phyloP scores from a whole-genome alignment of 2,329 filamentous ascomycete genomes.

The Cladosporium austrohemisphaericum region DNA sequence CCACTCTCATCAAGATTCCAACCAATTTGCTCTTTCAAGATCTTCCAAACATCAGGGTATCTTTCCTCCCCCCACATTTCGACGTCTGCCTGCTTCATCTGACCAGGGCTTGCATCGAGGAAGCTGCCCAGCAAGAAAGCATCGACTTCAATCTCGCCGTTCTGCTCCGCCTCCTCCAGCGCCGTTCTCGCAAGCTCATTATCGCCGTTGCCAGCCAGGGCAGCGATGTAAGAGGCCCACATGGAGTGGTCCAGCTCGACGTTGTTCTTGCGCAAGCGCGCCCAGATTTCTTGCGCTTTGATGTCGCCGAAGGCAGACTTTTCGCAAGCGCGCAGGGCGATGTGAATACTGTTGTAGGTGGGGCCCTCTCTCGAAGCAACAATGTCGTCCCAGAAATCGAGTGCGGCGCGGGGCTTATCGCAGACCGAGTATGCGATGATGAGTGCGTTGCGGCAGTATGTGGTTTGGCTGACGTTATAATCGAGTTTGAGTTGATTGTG shows the following conservation, averaged over 20 bases:
- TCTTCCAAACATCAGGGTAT: slow-evolving; percentile 66
- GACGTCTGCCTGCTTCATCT: slow-evolving; percentile 60
- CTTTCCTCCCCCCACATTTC: slow-evolving; percentile 68
- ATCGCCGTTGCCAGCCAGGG: slow-evolving; percentile 68
- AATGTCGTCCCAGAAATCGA: slow-evolving; percentile 82
- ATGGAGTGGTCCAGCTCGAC: slow-evolving; percentile 71
- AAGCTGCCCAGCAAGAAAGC: slow-evolving; percentile 71
- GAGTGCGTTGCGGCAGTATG: slow-evolving; percentile 73
- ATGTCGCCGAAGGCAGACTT: slow-evolving; percentile 47
- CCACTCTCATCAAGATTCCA: slow-evolving; percentile 20
- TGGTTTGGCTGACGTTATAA: slow-evolving; percentile 70
- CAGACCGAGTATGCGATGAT: slow-evolving; percentile 80
- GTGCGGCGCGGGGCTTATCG: slow-evolving; percentile 61
- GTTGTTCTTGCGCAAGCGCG: slow-evolving; percentile 67
- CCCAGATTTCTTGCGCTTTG: slow-evolving; percentile 60
- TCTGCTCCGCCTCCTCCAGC: slow-evolving; percentile 63
- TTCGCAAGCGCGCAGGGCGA: slow-evolving; percentile 77
- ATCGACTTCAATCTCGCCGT: slow-evolving; percentile 65
- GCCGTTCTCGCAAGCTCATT: slow-evolving; percentile 64
- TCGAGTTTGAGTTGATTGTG: slow-evolving; percentile 97
- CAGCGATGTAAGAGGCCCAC: slow-evolving; percentile 72
- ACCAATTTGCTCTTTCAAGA: slow-evolving; percentile 54
- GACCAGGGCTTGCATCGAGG: slow-evolving; percentile 67
- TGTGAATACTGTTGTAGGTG: slow-evolving; percentile 72
- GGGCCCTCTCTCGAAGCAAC: slow-evolving; percentile 82